Evolutionary conservation across 2,329 filamentous ascomycete genomes (phyloP), one percentile per base, ranked within the genome.

Genomic region (Ophiostoma sp.): DNA sequence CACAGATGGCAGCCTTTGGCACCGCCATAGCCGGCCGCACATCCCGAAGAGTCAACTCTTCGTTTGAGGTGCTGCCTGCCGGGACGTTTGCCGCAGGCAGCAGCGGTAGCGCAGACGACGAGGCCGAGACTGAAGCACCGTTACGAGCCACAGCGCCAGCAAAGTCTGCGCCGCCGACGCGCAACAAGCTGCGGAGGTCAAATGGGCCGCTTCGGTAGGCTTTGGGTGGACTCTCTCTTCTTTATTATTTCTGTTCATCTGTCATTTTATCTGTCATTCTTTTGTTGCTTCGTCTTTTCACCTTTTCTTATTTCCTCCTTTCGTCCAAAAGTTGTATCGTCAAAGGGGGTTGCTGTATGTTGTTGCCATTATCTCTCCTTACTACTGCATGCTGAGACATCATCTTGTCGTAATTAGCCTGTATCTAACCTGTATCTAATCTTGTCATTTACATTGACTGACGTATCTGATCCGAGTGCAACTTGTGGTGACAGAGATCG

Each of bases 21-120:
- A 78, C 78, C 60, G 71, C 68, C 1, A 69, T 36, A 36, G 74
- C 79, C 77, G 81, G 80, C 71, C 77, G 77, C 17, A 71, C 72
- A 17, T 71, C 76, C 5, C 75, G 80, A n/a, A 78, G 76, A 67
- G 78, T 80, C 33, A 81, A 81, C 73, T 74, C 77, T 5, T 78
- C 77, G 0, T 81, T 81, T 57, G 79, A 81, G 71, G 74, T 82
- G 11, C 72, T 81, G 11, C 79, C 79, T 15, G 79, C 79, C 7
- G 80, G 80, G 13, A 81, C 79, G 68, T 80, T 77, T 69, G 75
- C 27, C 33, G 2, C 66, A 64, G 36, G 67, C 3, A 68, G 6
- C 33, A 33, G 33, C 48, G 33, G 33, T 36, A 64, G 31, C 15
- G 52, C 33, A 27, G 69, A 68, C 10, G 67, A 71, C 20, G 60